Conservation (phyloP, 257 asterid genomes). For the Cruciata laevipes region DNA sequence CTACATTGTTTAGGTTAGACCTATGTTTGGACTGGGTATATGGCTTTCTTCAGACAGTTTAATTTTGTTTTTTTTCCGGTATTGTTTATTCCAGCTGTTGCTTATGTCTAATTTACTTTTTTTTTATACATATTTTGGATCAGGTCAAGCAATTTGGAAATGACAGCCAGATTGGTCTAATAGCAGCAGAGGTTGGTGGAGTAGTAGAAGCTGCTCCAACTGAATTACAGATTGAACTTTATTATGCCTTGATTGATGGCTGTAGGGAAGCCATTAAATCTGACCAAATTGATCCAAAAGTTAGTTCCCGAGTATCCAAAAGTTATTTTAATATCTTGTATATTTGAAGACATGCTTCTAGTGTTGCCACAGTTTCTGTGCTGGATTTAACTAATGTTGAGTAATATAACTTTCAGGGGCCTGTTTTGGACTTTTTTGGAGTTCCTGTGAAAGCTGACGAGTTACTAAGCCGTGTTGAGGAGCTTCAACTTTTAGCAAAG, state of each 20-base stretch:
- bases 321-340: neutral
- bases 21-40: neutral
- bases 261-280: conserved; percentile 82
- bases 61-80: neutral
- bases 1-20: neutral
- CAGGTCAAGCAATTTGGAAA: conserved; percentile 95
- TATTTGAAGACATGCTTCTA: too few species aligned
- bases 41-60: neutral
- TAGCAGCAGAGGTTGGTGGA: conserved; percentile 94
- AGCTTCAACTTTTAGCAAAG: conserved; percentile 90
- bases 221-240: conserved; percentile 92
- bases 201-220: conserved; percentile 84
- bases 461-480: conserved; percentile 80
- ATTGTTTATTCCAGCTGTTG: neutral
- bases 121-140: conserved; percentile 15
- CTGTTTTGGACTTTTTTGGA: conserved; percentile 95
- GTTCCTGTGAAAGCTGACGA: conserved; percentile 97
- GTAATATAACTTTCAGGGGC: conserved; percentile 46
- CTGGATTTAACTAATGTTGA: conserved; percentile 8
- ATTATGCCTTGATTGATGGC: conserved; percentile 87
- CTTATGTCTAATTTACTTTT: neutral
- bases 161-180: conserved; percentile 77
- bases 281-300: conserved; percentile 69
- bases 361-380: neutral
- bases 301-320: conserved; percentile 21